Evolutionary conservation across 768 basidiomycete genomes (phyloP), one percentile per base, ranked within the genome.

Genomic region (Suillus bovinus): DNA sequence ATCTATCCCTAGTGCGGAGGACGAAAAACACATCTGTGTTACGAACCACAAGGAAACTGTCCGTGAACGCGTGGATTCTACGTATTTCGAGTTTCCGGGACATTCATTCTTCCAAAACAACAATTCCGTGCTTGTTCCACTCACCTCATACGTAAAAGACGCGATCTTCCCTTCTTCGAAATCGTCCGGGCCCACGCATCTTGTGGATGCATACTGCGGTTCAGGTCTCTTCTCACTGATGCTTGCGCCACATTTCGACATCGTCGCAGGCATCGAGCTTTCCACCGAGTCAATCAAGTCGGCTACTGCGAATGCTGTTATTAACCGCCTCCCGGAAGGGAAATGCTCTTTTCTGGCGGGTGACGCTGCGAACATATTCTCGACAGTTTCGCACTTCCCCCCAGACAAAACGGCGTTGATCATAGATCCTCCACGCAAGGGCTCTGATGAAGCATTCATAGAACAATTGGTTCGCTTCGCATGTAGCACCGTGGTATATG

Each of bases 101-200:
- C 87, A 90, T 53, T 90, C 93, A 5, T 99, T 99, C 81, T 99
- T 99, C 84, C 96, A 99, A 72, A 98, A 98, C 80, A 99, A 99
- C 83, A 96, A 96, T 71, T 87, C 92, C 8, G 91, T 96, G 42
- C 84, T 99, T 33, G 81, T 87, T 7, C 87, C 93, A 0, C 82
- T 99, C 57, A 91, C 91, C n/a, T 72, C 84, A 63, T 93, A 96
- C 76, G 94, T 96, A 60, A 82, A 83, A 49, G 83, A 89, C 33
- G 86, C 90, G 59, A 87, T 95, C 68, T 86, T 88, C 68, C 76
- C 76, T 22, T 60, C 70, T 0, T 46, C 70, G 20, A 11, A 16
- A 10, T 11, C 33, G 24, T 20, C 59, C 4, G 64, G 60, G 8
- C 86, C 86, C 1, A 94, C 91, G 0, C 95, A 96, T 75, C 88